Percentiles rank a stretch among this genome's conserved stretches.
These are phyloP conservation scores for Coprinopsis marcescibilis DNA, from an alignment of 768 basidiomycete genomes.

Conservation along the genomic window DNA sequence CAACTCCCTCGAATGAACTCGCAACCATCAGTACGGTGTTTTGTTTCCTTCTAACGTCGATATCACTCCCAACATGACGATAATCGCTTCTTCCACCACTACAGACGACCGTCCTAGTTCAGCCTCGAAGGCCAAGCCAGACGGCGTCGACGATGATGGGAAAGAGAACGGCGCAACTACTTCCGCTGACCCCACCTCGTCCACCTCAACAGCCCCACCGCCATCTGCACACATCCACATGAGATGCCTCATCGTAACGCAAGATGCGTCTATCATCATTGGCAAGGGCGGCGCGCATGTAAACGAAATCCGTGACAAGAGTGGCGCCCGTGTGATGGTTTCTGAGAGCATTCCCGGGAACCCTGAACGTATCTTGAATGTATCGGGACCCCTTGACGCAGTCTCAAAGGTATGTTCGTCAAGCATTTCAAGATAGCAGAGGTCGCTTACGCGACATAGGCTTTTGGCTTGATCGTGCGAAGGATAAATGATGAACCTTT, in stretches of 20 bases:
- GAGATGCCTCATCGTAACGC: constrained; percentile 97
- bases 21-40: constrained; percentile 42
- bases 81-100: constrained; percentile 50
- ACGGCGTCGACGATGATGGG: constrained; percentile 36
- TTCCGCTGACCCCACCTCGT: constrained; percentile 46
- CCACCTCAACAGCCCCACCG: constrained; percentile 33
- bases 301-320: constrained; percentile 97
- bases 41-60: constrained; percentile 33
- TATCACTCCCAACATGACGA: constrained; percentile 49
- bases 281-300: constrained; percentile 94
- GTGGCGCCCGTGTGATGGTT: constrained; percentile 92
- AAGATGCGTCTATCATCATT: constrained; percentile 99
- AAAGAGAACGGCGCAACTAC: constrained; percentile 41
- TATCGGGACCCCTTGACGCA: constrained; percentile 95
- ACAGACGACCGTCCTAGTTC: constrained; percentile 56
- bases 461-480: constrained; percentile 96
- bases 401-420: constrained; percentile 75
- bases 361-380: constrained; percentile 97
- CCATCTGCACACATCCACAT: constrained; percentile 87
- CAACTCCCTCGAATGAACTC: constrained; percentile 59
- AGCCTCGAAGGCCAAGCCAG: constrained; percentile 25
- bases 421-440: constrained; percentile 1
- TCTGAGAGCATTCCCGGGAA: constrained; percentile 99
- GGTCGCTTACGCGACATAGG: constrained; percentile 41
- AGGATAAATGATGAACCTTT: constrained; percentile 99